A percentile compares a stretch with the other conserved stretches of the same genome.
Evolutionary conservation across 2,329 filamentous ascomycete genomes (phyloP).

Genomic region (Sporothrix globosa): DNA sequence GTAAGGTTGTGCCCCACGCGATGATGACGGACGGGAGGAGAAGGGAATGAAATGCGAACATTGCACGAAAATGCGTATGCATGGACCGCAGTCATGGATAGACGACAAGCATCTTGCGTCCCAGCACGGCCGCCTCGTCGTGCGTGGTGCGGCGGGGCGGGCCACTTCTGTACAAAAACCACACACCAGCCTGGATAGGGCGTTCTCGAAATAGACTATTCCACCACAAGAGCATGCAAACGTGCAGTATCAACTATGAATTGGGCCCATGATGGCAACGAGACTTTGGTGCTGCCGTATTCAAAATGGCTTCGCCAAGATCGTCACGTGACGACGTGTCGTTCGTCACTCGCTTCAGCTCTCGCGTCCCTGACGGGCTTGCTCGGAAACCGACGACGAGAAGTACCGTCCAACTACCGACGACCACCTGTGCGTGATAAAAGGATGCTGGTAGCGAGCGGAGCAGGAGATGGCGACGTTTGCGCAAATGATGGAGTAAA

Average conservation of each 20-base stretch:
- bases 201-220: constrained; percentile 19
- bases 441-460: background rate
- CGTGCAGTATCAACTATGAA: background rate
- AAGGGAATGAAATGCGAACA: background rate
- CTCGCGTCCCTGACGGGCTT: background rate
- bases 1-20: constrained; percentile 38
- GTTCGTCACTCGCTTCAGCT: background rate
- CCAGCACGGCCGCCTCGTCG: background rate
- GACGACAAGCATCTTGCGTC: background rate
- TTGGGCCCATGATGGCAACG: background rate
- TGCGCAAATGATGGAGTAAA: background rate
- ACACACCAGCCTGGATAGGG: background rate
- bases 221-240: background rate
- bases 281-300: no score
- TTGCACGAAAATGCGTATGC: background rate
- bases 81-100: background rate
- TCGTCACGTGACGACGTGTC: constrained; percentile 5
- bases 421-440: background rate
- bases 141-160: constrained; percentile 17
- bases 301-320: no score
- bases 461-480: constrained; percentile 7
- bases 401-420: background rate
- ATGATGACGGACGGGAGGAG: background rate
- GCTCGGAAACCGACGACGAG: background rate
- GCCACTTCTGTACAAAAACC: constrained; percentile 26